Evolutionary conservation across 257 asterid genomes (phyloP).

Genomic region (Craterostigma plantagineum): DNA sequence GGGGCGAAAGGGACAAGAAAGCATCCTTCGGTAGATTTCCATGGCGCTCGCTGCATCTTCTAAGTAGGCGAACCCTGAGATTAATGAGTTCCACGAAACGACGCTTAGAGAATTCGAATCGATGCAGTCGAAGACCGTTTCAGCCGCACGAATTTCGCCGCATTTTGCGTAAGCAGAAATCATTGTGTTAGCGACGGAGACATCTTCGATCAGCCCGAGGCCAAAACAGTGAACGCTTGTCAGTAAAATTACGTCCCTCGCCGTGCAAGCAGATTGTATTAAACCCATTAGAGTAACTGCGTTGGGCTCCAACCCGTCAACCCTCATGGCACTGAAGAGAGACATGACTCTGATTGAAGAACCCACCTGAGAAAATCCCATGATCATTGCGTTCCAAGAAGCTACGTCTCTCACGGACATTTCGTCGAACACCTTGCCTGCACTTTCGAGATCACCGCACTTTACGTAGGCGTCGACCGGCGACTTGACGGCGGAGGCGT

Average conservation of each 20-base stretch:
- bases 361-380: constrained; percentile 21
- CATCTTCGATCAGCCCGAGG: constrained; percentile 17
- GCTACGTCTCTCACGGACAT: constrained; percentile 37
- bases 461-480: constrained; percentile 33
- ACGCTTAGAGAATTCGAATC: constrained; percentile 15
- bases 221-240: constrained; percentile 18
- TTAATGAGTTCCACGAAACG: constrained; percentile 60
- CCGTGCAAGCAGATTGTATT: constrained; percentile 29
- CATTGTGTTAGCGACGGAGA: constrained; percentile 20
- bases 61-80: constrained; percentile 30
- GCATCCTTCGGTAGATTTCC: constrained; percentile 24
- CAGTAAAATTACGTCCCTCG: constrained; percentile 23
- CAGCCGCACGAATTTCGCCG: constrained; percentile 18
- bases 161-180: constrained; percentile 32
- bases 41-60: constrained; percentile 27
- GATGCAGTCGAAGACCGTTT: constrained; percentile 23
- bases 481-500: constrained; percentile 23
- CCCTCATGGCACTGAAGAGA: constrained; percentile 13
- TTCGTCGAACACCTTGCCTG: constrained; percentile 24
- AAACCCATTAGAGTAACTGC: constrained; percentile 25
- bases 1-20: constrained; percentile 23
- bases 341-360: constrained; percentile 13
- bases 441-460: constrained; percentile 16
- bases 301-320: constrained; percentile 13
- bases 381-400: constrained; percentile 30